These are phyloP conservation scores for Paecilomyces niveus DNA, from an alignment of 2,329 filamentous ascomycete genomes.

Conservation along the genomic window DNA sequence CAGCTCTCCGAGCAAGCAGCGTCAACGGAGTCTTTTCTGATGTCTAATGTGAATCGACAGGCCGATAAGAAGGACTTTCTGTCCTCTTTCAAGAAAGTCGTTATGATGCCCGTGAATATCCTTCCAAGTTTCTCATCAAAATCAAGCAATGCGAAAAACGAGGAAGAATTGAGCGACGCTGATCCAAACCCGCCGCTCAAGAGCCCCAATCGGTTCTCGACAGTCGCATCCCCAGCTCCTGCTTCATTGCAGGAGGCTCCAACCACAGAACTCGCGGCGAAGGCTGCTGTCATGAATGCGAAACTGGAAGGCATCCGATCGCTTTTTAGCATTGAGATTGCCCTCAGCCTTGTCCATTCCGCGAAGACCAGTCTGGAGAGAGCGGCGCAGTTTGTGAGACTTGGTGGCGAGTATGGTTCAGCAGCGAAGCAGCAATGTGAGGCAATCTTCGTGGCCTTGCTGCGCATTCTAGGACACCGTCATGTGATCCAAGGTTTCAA, in stretches of 20 bases:
- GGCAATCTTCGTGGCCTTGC: conserved; percentile 74
- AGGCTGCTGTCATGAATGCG: conserved; percentile 95
- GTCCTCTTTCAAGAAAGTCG: conserved; percentile 94
- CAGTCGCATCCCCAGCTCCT: conserved; percentile 25
- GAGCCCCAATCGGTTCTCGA: conserved; percentile 30
- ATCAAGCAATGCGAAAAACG: conserved; percentile 35
- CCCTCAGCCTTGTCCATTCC: conserved; percentile 77
- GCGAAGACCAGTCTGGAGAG: conserved; percentile 85
- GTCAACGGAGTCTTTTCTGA: conserved; percentile 85
- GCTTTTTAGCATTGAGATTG: conserved; percentile 93
- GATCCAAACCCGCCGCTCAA: conserved; percentile 17
- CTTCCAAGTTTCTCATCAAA: conserved; percentile 64
- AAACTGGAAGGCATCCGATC: conserved; percentile 90
- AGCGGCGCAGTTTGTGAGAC: conserved; percentile 70
- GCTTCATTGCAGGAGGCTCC: conserved; percentile 58
- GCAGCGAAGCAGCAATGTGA: conserved; percentile 85
- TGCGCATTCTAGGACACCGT: conserved; percentile 74
- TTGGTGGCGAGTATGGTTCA: conserved; percentile 72
- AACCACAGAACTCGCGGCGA: conserved; percentile 86
- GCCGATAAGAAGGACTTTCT: conserved; percentile 95
- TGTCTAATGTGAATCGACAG: conserved; percentile 89
- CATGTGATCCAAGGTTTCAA: conserved; percentile 93
- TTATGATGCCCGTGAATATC: conserved; percentile 97
- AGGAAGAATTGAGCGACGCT: conserved; percentile 11
- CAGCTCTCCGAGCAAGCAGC: conserved; percentile 87